Conservation (phyloP, 768 basidiomycete genomes). For the Lactifluus pinguis region DNA sequence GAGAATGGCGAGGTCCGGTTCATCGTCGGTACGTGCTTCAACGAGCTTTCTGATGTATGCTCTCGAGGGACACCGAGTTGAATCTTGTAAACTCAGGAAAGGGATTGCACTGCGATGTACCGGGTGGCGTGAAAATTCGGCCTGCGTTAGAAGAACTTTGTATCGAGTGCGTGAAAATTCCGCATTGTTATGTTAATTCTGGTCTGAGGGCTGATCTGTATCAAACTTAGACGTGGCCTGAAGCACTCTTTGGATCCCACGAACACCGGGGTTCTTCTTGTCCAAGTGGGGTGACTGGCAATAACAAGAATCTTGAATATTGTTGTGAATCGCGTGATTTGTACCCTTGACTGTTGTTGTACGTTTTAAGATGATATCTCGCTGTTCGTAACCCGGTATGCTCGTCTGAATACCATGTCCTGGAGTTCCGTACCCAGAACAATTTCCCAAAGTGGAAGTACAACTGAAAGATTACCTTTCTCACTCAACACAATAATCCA, state of each 20-base stretch:
- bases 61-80: background rate
- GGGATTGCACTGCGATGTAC: background rate
- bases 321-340: background rate
- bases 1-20: background rate
- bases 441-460: no score
- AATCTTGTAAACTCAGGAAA: background rate
- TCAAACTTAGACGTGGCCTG: background rate
- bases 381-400: no score
- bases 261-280: constrained; percentile 2
- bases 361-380: no score
- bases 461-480: no score
- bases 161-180: background rate
- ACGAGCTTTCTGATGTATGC: background rate
- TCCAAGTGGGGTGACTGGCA: background rate
- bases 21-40: constrained; percentile 4
- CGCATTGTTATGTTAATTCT: background rate
- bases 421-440: no score
- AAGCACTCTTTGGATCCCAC: background rate
- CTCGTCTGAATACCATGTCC: no score
- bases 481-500: no score
- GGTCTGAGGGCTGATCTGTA: background rate
- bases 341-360: no score
- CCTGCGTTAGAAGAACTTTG: constrained; percentile 1
- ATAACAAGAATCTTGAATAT: background rate
- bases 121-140: background rate